Evolutionary conservation across 768 basidiomycete genomes (phyloP).

Genomic region (Ephemerocybe angulata): DNA sequence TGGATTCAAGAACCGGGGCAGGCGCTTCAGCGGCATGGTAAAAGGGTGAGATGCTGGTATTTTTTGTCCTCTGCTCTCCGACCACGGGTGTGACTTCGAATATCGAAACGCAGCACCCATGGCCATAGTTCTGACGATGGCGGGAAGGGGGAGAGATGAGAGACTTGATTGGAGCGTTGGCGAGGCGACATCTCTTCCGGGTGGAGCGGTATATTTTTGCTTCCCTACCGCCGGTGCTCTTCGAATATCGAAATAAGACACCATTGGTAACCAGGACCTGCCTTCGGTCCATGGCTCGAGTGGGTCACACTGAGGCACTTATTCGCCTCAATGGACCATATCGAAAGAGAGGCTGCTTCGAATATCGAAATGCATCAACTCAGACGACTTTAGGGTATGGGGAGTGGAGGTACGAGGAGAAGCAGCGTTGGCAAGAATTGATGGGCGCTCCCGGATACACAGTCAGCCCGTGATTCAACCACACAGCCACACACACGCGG

Average conservation of each 20-base stretch:
- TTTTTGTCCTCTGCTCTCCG: too few species aligned
- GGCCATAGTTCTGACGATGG: neutral
- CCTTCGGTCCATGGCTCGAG: neutral
- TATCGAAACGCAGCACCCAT: neutral
- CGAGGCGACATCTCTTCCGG: neutral
- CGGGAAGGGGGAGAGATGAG: neutral
- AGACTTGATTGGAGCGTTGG: neutral
- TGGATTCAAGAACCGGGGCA: too few species aligned
- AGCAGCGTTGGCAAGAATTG: neutral
- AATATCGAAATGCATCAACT: neutral
- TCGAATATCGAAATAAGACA: neutral
- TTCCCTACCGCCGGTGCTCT: too few species aligned
- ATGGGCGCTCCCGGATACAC: neutral
- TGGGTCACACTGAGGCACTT: neutral
- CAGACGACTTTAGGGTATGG: too few species aligned
- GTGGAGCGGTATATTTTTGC: neutral
- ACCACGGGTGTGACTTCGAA: neutral
- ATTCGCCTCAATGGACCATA: neutral
- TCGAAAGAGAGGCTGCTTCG: neutral
- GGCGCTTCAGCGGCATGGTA: too few species aligned
- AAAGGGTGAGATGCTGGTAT: too few species aligned
- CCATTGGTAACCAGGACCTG: neutral
- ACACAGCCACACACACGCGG: neutral
- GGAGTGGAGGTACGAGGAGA: neutral
- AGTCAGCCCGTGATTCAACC: neutral